Evolutionary conservation across 192 early-diverging fungal species (phyloP).

Genomic region (Linnemannia exigua): DNA sequence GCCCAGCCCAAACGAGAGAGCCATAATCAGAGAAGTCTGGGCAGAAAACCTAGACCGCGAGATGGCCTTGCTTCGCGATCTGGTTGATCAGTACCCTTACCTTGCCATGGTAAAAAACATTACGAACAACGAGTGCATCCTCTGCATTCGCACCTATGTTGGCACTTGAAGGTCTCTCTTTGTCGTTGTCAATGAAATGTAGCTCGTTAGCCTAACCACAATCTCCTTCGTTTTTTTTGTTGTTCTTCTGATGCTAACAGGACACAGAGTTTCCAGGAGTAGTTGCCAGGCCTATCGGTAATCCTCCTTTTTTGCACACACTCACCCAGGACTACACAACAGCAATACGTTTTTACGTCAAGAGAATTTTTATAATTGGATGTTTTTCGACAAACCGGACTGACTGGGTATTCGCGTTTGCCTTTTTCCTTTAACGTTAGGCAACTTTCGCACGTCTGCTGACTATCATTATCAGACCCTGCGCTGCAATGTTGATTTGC

Average conservation of each 20-base stretch:
- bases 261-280: constrained; percentile 99
- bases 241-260: constrained; percentile 55
- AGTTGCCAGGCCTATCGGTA: constrained; percentile 95
- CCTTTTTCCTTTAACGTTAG: neutral
- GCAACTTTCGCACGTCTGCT: constrained; percentile 93
- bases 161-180: neutral
- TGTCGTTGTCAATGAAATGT: neutral
- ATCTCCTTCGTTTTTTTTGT: constrained; percentile 19
- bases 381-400: neutral
- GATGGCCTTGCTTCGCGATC: constrained; percentile 86
- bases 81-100: constrained; percentile 94
- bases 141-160: neutral
- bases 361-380: neutral
- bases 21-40: constrained; percentile 90
- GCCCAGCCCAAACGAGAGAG: constrained; percentile 61
- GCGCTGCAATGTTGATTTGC: constrained; percentile 97
- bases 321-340: neutral
- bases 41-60: constrained; percentile 96
- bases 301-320: too few species aligned
- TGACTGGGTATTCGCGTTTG: too few species aligned
- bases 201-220: neutral
- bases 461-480: constrained; percentile 99
- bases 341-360: neutral
- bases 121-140: neutral
- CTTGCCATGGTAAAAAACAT: constrained; percentile 88